Base-by-base conservation (phyloP, 2,329 filamentous ascomycete genomes). In the Fusarium illudens region DNA sequence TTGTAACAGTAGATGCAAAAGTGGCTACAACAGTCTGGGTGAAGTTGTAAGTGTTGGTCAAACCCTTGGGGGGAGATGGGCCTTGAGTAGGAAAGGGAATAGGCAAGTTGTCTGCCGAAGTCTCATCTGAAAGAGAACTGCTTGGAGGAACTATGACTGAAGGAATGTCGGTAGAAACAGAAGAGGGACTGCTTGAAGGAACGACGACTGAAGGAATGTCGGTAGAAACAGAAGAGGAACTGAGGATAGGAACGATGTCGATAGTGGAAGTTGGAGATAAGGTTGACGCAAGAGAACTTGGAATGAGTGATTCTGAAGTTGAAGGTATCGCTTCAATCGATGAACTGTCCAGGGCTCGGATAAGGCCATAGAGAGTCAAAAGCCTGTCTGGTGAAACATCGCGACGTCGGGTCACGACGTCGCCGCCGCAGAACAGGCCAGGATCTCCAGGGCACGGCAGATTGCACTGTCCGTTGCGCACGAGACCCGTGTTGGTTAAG, bases 351-450 rank as follows among this genome's bases (percentile, higher is more conserved):
- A 49, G n/a, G 25, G 17, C 27, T 10, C 13, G 25, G 5, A 7
- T 19, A 6, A 49, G 46, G n/a, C 17, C 46, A 7, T 49, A 49
- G 46, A 49, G 46, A 9, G 46, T 49, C 9, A 49, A 32, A 7
- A 49, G 5, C 4, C 25, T 30, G 29, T 49, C 25, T 20, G 27
- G 6, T 6, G 46, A 6, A 9, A 30, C 46, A 8, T 10, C 46
- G 32, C 46, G 46, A 3, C 27, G 46, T 30, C 46, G 46, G 25
- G 10, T 15, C 4, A 12, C 17, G 46, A 20, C 25, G 6, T 30
- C 32, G 8, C 64, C 64, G 11, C 64, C 64, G 25, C 64, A 65
- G 30, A 62, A 65, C 4, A 67, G 33, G 1, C 50, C 54, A 12
- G 29, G 32, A 6, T 67, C 64, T 10, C 61, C 64, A 13, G 61